phyloP scores from a whole-genome alignment of 2,329 filamentous ascomycete genomes.

The Chrysoporthe austroafricana region DNA sequence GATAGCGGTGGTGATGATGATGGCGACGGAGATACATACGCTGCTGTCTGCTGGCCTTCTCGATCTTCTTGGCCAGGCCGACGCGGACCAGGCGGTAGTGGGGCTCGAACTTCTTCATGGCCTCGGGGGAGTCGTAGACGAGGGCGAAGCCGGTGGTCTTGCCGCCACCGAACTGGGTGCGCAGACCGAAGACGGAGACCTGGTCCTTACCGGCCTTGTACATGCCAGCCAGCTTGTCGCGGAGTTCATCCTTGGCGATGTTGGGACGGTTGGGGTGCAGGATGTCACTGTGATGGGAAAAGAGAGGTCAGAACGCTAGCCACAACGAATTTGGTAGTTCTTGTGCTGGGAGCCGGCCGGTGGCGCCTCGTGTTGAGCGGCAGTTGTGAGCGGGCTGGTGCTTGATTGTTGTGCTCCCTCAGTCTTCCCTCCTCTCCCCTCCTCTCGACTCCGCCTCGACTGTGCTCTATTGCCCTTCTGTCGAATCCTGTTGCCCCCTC shows the following conservation, averaged over 20 bases:
- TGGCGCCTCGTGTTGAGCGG: not conserved
- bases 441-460: not conserved
- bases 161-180: constrained; percentile 98
- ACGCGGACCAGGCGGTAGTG: constrained; percentile 95
- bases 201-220: constrained; percentile 99
- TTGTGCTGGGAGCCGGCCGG: not conserved
- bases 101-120: constrained; percentile 99
- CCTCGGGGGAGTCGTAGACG: constrained; percentile 97
- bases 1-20: not conserved
- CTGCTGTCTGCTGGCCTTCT: constrained; percentile 98
- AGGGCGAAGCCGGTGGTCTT: constrained; percentile 99
- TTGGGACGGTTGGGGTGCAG: constrained; percentile 98
- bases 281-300: constrained; percentile 74
- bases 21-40: constrained; percentile 68
- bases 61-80: constrained; percentile 89
- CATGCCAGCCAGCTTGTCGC: constrained; percentile 87
- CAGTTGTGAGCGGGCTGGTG: no score
- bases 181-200: constrained; percentile 97
- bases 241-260: constrained; percentile 99
- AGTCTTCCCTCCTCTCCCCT: not conserved
- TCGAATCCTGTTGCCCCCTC: not conserved
- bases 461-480: not conserved
- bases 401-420: no score
- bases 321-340: not conserved
- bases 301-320: constrained; percentile 10